Percentiles rank a stretch among this genome's conserved stretches.
Conservation (phyloP, 2,329 filamentous ascomycete species). For the Neonectria neomacrospora region DNA sequence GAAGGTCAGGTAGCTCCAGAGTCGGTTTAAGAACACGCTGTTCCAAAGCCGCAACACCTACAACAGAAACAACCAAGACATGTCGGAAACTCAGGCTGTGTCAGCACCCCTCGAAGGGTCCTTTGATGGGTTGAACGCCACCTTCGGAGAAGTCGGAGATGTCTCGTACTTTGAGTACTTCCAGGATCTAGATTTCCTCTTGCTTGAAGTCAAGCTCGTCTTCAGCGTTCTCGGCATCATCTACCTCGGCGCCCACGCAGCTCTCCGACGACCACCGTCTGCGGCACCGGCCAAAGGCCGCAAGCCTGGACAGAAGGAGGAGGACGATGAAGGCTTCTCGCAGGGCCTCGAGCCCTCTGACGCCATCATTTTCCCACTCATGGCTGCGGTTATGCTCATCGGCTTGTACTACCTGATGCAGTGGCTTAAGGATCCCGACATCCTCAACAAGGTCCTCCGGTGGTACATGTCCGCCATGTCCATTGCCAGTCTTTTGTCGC, state of each 20-base stretch:
- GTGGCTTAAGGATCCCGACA: constrained; percentile 82
- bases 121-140: constrained; percentile 48
- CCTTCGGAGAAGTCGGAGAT: constrained; percentile 37
- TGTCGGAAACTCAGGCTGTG: constrained; percentile 42
- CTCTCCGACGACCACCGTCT: constrained; percentile 83
- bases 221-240: constrained; percentile 83
- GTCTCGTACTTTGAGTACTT: constrained; percentile 46
- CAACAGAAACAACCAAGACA: constrained; percentile 19
- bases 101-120: constrained; percentile 28
- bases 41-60: constrained; percentile 8
- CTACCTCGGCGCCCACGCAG: constrained; percentile 85
- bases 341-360: constrained; percentile 74
- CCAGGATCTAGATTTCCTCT: constrained; percentile 54
- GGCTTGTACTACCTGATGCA: constrained; percentile 90
- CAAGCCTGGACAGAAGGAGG: constrained; percentile 54
- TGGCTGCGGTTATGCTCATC: constrained; percentile 77
- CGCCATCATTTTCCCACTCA: constrained; percentile 84
- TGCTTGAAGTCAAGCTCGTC: constrained; percentile 61
- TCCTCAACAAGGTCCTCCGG: constrained; percentile 85
- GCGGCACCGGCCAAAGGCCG: constrained; percentile 70
- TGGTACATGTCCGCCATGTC: constrained; percentile 86
- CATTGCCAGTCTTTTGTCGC: constrained; percentile 77
- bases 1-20: not conserved
- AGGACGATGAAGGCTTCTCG: constrained; percentile 61
- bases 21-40: constrained; percentile 39